Percentiles rank a stretch among this genome's conserved stretches.
Evolutionary conservation across 2,329 filamentous ascomycete species (phyloP).

Genomic region (Cercospora canescens): DNA sequence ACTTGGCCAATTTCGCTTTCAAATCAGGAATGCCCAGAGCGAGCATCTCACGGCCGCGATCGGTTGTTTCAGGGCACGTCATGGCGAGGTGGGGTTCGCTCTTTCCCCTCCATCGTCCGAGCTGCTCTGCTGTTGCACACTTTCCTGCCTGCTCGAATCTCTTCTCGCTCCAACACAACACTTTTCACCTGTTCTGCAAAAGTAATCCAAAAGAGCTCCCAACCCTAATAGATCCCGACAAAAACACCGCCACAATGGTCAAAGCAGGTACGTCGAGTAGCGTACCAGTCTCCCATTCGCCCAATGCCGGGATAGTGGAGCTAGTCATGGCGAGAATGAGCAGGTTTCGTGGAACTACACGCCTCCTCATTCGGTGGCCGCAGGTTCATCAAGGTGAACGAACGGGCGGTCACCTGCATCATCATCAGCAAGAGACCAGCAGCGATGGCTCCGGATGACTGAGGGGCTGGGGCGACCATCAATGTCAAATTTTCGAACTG

Average conservation of each 20-base stretch:
- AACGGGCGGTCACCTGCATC: neutral
- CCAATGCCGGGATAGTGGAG: slow-evolving; percentile 38
- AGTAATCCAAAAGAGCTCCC: slow-evolving; percentile 12
- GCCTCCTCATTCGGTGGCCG: slow-evolving; percentile 19
- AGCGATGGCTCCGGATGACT: neutral
- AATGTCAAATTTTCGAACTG: neutral
- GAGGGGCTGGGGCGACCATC: neutral
- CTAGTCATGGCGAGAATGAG: slow-evolving; percentile 32
- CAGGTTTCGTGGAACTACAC: slow-evolving; percentile 28
- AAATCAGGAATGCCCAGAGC: neutral
- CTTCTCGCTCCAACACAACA: slow-evolving; percentile 2
- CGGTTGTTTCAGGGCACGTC: slow-evolving; percentile 3
- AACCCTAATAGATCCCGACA: slow-evolving; percentile 28
- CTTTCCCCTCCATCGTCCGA: slow-evolving; percentile 2
- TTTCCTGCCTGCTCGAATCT: slow-evolving; percentile 2
- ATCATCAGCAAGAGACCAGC: too few relatives aligned
- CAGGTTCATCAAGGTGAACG: slow-evolving; percentile 25
- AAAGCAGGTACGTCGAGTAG: slow-evolving; percentile 77
- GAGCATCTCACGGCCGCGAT: slow-evolving; percentile 1
- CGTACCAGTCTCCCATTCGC: slow-evolving; percentile 15
- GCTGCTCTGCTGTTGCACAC: slow-evolving; percentile 3
- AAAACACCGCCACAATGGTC: slow-evolving; percentile 81
- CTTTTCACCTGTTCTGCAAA: neutral
- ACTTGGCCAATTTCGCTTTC: neutral
- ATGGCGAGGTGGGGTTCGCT: slow-evolving; percentile 11